Conservation (phyloP, 2,329 filamentous ascomycete species). For the Tolypocladium tundrense region DNA sequence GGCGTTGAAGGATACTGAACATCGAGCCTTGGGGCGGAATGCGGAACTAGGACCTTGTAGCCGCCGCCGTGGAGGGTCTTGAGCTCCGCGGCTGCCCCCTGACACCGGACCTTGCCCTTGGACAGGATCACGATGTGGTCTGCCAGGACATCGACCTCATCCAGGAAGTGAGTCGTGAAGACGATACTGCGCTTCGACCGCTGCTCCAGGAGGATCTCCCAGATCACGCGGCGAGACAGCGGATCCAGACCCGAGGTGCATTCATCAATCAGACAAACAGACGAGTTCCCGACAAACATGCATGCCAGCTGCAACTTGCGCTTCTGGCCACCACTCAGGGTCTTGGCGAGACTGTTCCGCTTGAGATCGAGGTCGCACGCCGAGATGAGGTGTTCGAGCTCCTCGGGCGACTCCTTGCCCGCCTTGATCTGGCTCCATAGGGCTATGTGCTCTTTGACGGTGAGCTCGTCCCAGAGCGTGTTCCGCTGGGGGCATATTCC, state of each 20-base stretch:
- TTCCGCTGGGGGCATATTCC: slow-evolving; percentile 57
- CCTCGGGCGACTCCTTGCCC: slow-evolving; percentile 26
- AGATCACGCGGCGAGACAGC: slow-evolving; percentile 55
- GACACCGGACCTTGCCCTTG: slow-evolving; percentile 49
- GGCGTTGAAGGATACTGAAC: slow-evolving; percentile 30
- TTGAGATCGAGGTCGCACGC: slow-evolving; percentile 53
- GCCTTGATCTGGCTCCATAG: slow-evolving; percentile 55
- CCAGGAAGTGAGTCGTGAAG: slow-evolving; percentile 60
- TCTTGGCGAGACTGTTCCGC: slow-evolving; percentile 37
- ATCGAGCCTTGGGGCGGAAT: slow-evolving; percentile 10
- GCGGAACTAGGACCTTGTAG: slow-evolving; percentile 43
- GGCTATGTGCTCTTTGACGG: slow-evolving; percentile 52
- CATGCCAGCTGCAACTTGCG: slow-evolving; percentile 59
- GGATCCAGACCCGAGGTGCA: slow-evolving; percentile 61
- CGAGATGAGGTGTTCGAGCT: slow-evolving; percentile 39
- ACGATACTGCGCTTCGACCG: slow-evolving; percentile 53
- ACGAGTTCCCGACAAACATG: slow-evolving; percentile 59
- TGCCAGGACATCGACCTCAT: slow-evolving; percentile 58
- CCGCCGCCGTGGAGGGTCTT: slow-evolving; percentile 54
- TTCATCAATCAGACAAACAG: slow-evolving; percentile 60
- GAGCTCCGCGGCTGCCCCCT: slow-evolving; percentile 54
- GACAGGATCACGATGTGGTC: slow-evolving; percentile 59
- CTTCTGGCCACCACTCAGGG: slow-evolving; percentile 59
- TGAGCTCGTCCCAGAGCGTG: slow-evolving; percentile 56
- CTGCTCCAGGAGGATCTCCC: slow-evolving; percentile 58